A percentile compares a stretch with the other conserved stretches of the same genome.
phyloP scores from a whole-genome alignment of 257 asterid species.

The Fraxinus americana region DNA sequence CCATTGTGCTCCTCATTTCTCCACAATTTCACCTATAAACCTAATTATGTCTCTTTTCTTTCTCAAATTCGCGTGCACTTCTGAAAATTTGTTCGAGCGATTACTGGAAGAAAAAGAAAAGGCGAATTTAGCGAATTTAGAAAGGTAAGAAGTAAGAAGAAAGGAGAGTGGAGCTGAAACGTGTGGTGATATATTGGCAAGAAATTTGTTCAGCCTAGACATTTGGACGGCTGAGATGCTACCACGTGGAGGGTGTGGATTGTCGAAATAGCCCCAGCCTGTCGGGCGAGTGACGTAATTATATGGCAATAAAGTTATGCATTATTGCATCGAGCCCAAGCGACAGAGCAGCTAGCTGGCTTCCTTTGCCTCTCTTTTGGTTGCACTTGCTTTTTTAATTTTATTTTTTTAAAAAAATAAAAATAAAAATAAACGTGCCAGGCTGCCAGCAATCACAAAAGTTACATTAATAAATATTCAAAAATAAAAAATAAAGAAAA shows the following conservation, averaged over 20 bases:
- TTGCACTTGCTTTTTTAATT: background rate
- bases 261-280: constrained; percentile 17
- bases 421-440: too few relatives aligned
- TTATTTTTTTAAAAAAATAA: too few relatives aligned
- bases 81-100: background rate
- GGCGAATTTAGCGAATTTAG: background rate
- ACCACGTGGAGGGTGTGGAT: constrained; percentile 33
- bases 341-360: constrained; percentile 14
- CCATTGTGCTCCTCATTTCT: constrained; percentile 23
- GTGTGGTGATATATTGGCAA: constrained; percentile 6
- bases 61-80: background rate
- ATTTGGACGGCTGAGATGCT: constrained; percentile 21
- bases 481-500: too few relatives aligned
- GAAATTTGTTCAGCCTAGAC: constrained; percentile 1
- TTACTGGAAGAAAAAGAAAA: background rate
- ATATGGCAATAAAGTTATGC: constrained; percentile 25
- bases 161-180: background rate
- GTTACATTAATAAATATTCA: too few relatives aligned
- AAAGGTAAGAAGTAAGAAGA: constrained; percentile 3
- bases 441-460: background rate
- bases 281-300: constrained; percentile 41
- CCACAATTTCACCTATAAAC: constrained; percentile 13
- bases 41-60: background rate
- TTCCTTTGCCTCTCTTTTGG: background rate
- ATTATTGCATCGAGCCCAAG: constrained; percentile 23